These are phyloP conservation scores for Fagus sylvatica DNA, from an alignment of 306 rosid genomes.

Conservation along the genomic window DNA sequence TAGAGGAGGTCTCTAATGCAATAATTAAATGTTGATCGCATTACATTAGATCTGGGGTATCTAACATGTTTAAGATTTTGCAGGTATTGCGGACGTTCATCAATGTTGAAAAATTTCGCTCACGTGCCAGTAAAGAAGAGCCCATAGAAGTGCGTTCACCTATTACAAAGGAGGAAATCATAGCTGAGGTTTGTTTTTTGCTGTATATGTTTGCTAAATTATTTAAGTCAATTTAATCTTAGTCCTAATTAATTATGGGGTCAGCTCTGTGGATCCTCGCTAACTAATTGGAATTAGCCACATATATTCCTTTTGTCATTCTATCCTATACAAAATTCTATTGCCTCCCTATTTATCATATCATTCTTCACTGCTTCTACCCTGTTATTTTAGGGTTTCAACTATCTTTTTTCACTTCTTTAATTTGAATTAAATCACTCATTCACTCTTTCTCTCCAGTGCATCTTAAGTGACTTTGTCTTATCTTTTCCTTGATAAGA, in stretches of 20 bases:
- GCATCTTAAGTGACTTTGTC: background rate
- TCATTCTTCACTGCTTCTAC: background rate
- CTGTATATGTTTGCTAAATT: background rate
- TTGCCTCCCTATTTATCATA: background rate
- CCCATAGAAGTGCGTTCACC: slow-evolving; percentile 69
- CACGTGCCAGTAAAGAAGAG: slow-evolving; percentile 69
- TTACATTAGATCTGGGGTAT: background rate
- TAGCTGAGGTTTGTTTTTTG: slow-evolving; percentile 67
- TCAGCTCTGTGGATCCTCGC: background rate
- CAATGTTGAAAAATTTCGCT: slow-evolving; percentile 40
- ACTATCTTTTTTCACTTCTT: background rate
- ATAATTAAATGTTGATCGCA: slow-evolving; percentile 5
- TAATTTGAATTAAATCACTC: background rate
- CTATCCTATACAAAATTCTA: background rate
- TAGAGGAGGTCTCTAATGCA: background rate
- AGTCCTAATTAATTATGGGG: background rate
- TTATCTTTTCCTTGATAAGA: background rate
- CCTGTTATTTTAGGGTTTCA: background rate
- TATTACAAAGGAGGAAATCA: slow-evolving; percentile 61
- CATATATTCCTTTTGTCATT: background rate
- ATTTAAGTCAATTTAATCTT: background rate
- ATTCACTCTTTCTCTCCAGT: too few relatives aligned
- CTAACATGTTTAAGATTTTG: slow-evolving; percentile 10
- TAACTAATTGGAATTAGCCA: background rate
- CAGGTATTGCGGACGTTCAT: slow-evolving; percentile 79